phyloP scores from a whole-genome alignment of 2,329 filamentous ascomycete species.

The Aspergillus aculeatus region DNA sequence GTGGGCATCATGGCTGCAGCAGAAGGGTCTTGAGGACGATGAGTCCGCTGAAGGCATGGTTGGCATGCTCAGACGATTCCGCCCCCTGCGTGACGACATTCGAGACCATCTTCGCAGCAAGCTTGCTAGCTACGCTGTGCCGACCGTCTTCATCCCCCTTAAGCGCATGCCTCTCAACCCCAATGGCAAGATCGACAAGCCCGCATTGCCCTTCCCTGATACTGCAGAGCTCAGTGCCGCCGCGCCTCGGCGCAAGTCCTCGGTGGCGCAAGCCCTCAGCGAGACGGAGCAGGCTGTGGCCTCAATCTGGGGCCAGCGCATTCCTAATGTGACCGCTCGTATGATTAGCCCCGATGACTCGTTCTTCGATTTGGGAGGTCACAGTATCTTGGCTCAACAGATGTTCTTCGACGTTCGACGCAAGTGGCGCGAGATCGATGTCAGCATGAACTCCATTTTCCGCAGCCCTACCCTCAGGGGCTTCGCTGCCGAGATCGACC shows the following conservation, averaged over 20 bases:
- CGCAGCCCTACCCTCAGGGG: constrained; percentile 61
- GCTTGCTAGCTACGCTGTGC: constrained; percentile 72
- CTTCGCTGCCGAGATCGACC: constrained; percentile 58
- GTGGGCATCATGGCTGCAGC: constrained; percentile 68
- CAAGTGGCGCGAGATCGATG: constrained; percentile 61
- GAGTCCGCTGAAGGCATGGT: constrained; percentile 52
- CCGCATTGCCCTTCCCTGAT: constrained; percentile 77
- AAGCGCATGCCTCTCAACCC: constrained; percentile 74
- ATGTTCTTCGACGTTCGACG: constrained; percentile 70
- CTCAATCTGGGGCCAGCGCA: constrained; percentile 69
- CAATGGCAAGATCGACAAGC: constrained; percentile 82
- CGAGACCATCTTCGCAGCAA: constrained; percentile 69
- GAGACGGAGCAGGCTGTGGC: constrained; percentile 68
- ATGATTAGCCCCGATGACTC: constrained; percentile 62
- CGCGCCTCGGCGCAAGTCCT: constrained; percentile 51
- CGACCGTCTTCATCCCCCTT: constrained; percentile 70
- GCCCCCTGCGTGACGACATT: constrained; percentile 58
- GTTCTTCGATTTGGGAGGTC: constrained; percentile 80
- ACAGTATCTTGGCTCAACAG: constrained; percentile 77
- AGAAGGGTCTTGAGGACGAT: constrained; percentile 54
- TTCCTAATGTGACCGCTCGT: constrained; percentile 65
- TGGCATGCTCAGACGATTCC: constrained; percentile 60
- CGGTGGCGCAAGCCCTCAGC: constrained; percentile 47
- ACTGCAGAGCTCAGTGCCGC: constrained; percentile 63
- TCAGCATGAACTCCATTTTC: constrained; percentile 71